Conservation (phyloP, 1,284 basidiomycete species). For the Microbotryomycetes sp. region DNA sequence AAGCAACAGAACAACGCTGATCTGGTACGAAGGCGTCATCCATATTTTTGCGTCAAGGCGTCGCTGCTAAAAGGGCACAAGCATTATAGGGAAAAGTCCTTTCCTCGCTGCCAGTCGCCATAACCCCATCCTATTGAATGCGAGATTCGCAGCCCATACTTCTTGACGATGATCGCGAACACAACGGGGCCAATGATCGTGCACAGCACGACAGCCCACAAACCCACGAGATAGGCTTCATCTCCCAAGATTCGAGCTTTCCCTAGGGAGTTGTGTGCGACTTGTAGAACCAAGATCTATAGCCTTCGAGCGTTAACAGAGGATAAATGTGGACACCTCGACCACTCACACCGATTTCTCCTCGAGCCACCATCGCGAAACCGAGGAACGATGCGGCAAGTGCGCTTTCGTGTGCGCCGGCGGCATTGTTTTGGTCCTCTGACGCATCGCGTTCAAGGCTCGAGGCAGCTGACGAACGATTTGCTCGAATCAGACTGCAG, state of each 20-base stretch:
- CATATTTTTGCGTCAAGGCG: too few species aligned
- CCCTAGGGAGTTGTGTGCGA: slow-evolving; percentile 20
- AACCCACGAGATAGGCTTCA: slow-evolving; percentile 46
- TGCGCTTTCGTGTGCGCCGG: background rate
- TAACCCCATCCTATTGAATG: too few species aligned
- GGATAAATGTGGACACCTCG: background rate
- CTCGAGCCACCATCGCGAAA: slow-evolving; percentile 49
- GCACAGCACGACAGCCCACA: slow-evolving; percentile 51
- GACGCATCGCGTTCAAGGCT: background rate
- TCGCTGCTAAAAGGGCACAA: too few species aligned
- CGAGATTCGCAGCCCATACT: slow-evolving; percentile 37
- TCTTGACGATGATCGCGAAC: slow-evolving; percentile 43
- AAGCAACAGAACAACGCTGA: too few species aligned
- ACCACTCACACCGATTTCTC: slow-evolving; percentile 48
- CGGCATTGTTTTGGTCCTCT: too few species aligned
- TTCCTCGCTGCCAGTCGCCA: too few species aligned
- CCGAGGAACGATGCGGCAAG: slow-evolving; percentile 42
- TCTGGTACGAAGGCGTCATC: too few species aligned
- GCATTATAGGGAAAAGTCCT: too few species aligned
- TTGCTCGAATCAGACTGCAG: slow-evolving; percentile 12
- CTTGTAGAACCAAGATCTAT: slow-evolving; percentile 30
- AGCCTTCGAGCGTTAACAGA: background rate
- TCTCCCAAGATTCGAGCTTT: slow-evolving; percentile 38
- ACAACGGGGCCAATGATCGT: slow-evolving; percentile 48
- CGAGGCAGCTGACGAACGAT: background rate